A percentile compares a stretch with the other conserved stretches of the same genome.
Evolutionary conservation across 345 rosid species (phyloP).

Genomic region (Eutrema japonicum): DNA sequence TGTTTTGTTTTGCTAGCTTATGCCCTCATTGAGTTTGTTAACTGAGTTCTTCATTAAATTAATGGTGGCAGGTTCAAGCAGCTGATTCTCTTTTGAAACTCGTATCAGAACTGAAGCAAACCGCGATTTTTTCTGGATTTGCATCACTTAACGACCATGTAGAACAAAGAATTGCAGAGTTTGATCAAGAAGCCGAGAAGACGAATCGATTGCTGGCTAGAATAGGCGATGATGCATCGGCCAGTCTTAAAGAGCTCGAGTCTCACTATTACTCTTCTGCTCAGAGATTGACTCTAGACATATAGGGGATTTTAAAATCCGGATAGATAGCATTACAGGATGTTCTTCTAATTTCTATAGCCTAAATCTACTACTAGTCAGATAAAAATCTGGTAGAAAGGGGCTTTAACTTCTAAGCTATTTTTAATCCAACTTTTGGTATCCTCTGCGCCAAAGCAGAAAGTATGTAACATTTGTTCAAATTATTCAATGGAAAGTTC

Average conservation of each 20-base stretch:
- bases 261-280: conserved; percentile 78
- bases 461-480: conserved; percentile 5
- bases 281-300: conserved; percentile 48
- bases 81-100: conserved; percentile 85
- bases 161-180: conserved; percentile 71
- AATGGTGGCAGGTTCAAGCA: conserved; percentile 69
- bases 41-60: not conserved
- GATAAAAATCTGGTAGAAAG: not conserved
- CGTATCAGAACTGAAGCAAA: conserved; percentile 88
- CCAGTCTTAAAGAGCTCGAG: conserved; percentile 85
- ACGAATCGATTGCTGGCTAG: conserved; percentile 66
- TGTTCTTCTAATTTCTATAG: not conserved
- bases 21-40: not conserved
- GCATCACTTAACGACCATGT: conserved; percentile 92
- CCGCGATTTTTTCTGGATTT: conserved; percentile 87
- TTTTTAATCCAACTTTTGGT: not conserved
- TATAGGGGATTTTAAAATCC: conserved; percentile 11
- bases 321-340: not conserved
- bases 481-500: not conserved
- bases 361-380: conserved; percentile 3
- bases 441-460: not conserved
- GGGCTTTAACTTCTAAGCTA: not conserved
- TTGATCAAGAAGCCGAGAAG: conserved; percentile 66
- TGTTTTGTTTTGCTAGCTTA: conserved; percentile 23
- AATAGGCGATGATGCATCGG: conserved; percentile 84